Conservation (phyloP, 2,329 filamentous ascomycete species). For the Alternaria brassicae region DNA sequence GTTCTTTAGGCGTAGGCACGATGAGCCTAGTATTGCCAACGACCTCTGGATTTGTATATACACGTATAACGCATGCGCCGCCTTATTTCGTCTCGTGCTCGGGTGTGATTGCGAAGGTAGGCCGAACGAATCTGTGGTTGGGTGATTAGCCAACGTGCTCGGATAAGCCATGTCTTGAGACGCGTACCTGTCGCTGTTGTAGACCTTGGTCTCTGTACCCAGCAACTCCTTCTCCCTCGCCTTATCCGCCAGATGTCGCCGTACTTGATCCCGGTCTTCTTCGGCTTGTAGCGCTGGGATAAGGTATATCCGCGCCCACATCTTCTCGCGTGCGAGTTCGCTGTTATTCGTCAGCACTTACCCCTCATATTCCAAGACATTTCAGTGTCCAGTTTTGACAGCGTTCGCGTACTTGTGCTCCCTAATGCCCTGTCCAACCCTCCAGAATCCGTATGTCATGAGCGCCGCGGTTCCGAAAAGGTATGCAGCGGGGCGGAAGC, state of each 20-base stretch:
- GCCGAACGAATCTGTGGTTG: slow-evolving; percentile 64
- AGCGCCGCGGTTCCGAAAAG: slow-evolving; percentile 77
- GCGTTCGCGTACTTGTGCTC: slow-evolving; percentile 80
- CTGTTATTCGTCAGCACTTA: slow-evolving; percentile 58
- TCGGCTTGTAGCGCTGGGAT: slow-evolving; percentile 94
- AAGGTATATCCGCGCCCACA: slow-evolving; percentile 95
- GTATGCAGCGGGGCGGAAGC: slow-evolving; percentile 83
- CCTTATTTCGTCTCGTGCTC: slow-evolving; percentile 64
- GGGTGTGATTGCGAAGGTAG: slow-evolving; percentile 80
- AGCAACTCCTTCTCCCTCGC: slow-evolving; percentile 88
- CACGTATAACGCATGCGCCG: slow-evolving; percentile 10
- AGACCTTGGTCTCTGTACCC: slow-evolving; percentile 82
- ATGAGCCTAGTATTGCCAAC: background rate
- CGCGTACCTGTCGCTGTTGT: slow-evolving; percentile 84
- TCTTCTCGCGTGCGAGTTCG: slow-evolving; percentile 94
- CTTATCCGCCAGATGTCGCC: slow-evolving; percentile 84
- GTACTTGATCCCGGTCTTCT: slow-evolving; percentile 93
- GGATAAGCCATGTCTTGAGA: too few species aligned
- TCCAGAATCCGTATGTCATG: slow-evolving; percentile 92
- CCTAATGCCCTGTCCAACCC: slow-evolving; percentile 78
- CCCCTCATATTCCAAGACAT: background rate
- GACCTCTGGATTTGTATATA: slow-evolving; percentile 20
- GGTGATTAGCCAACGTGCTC: slow-evolving; percentile 12
- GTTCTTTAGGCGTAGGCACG: slow-evolving; percentile 1
- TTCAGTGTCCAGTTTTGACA: background rate